These are phyloP conservation scores for Pythium aquatile DNA, from an alignment of 352 stramenopile genomes.

Conservation along the genomic window DNA sequence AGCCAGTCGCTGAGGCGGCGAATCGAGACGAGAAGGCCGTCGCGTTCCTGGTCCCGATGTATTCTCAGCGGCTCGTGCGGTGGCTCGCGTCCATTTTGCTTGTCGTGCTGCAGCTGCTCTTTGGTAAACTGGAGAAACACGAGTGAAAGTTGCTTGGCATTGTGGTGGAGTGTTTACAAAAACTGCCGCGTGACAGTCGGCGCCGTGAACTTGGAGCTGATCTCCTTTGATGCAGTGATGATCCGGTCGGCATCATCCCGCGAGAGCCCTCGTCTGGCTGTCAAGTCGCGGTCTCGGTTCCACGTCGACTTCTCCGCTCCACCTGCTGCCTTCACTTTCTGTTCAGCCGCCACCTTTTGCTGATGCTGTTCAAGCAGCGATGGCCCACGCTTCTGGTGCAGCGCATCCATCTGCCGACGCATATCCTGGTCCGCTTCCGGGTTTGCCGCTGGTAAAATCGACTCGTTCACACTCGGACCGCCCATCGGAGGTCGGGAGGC, in stretches of 20 bases:
- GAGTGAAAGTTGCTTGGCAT: constrained; percentile 3
- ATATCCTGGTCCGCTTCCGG: constrained; percentile 66
- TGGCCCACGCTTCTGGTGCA: constrained; percentile 56
- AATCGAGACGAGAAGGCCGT: background rate
- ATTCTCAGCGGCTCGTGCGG: constrained; percentile 6
- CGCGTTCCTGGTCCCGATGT: background rate
- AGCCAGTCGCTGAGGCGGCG: background rate
- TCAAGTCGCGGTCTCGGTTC: constrained; percentile 81
- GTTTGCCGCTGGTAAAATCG: constrained; percentile 64
- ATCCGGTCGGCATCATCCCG: constrained; percentile 66
- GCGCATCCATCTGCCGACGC: constrained; percentile 62
- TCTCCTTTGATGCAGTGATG: constrained; percentile 72
- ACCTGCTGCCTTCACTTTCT: constrained; percentile 33
- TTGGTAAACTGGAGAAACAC: constrained; percentile 16
- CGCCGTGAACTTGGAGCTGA: constrained; percentile 85
- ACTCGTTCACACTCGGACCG: constrained; percentile 47
- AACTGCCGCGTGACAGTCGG: constrained; percentile 83
- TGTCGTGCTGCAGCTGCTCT: constrained; percentile 12
- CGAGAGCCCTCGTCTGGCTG: constrained; percentile 56
- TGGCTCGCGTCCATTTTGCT: constrained; percentile 19
- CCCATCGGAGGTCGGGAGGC: constrained; percentile 11
- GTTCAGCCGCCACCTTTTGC: constrained; percentile 44
- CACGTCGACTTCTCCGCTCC: constrained; percentile 29
- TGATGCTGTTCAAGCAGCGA: constrained; percentile 82
- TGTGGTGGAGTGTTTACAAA: constrained; percentile 39